Evolutionary conservation across 495 filamentous ascomycete species (phyloP).

Genomic region (Aspergillus haitiensis): DNA sequence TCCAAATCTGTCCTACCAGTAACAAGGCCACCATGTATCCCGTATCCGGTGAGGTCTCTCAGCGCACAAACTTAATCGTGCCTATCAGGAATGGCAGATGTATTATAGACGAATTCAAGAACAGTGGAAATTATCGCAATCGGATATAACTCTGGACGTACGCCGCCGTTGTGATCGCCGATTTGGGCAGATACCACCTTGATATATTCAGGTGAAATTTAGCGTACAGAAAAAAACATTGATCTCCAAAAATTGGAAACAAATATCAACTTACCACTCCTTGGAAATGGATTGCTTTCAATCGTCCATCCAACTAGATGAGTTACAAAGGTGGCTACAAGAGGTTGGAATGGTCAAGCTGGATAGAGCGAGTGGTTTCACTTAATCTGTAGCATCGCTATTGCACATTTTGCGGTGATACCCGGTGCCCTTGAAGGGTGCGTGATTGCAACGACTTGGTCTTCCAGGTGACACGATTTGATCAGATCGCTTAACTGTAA

Average conservation of each 20-base stretch:
- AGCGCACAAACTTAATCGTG: not conserved
- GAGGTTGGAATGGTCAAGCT: not conserved
- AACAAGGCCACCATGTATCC: not conserved
- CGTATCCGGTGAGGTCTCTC: not conserved
- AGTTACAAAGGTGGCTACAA: not conserved
- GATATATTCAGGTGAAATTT: not conserved
- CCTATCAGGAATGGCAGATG: not conserved
- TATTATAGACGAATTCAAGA: not conserved
- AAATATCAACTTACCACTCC: not conserved
- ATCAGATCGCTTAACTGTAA: not conserved
- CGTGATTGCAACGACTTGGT: not conserved
- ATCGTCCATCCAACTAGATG: not conserved
- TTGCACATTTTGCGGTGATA: not conserved
- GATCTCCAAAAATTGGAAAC: not conserved
- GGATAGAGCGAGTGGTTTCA: not conserved
- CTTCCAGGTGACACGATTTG: not conserved
- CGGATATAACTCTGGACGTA: not conserved
- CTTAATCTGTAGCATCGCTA: not conserved
- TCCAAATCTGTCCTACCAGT: not conserved
- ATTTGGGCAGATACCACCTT: not conserved
- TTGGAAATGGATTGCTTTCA: not conserved
- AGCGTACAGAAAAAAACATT: not conserved
- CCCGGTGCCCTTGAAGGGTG: not conserved
- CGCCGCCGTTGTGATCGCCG: not conserved
- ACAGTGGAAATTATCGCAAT: not conserved